These are phyloP conservation scores for Candolleomyces eurysporus DNA, from an alignment of 768 basidiomycete genomes.

Conservation along the genomic window DNA sequence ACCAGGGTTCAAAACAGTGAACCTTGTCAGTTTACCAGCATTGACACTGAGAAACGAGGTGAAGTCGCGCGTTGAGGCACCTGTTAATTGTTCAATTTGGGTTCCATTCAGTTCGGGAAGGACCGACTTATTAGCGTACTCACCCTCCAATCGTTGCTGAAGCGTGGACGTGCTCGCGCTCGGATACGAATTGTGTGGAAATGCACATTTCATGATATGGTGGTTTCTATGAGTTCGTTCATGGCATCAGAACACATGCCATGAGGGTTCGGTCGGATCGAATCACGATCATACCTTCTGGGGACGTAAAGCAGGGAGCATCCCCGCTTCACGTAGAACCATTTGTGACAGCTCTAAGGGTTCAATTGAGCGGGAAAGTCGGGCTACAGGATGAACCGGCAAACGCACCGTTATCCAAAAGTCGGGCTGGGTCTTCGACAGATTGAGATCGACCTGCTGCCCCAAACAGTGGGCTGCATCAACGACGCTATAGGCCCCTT, in stretches of 20 bases:
- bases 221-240: constrained; percentile 48
- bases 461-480: constrained; percentile 86
- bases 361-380: neutral
- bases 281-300: constrained; percentile 29
- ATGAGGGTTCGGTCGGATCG: neutral
- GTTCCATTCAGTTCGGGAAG: neutral
- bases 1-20: neutral
- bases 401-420: constrained; percentile 71
- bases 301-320: constrained; percentile 77
- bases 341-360: constrained; percentile 81
- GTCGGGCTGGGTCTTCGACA: constrained; percentile 59
- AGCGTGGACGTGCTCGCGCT: constrained; percentile 20
- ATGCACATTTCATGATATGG: constrained; percentile 53
- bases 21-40: constrained; percentile 36
- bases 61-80: neutral
- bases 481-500: constrained; percentile 63
- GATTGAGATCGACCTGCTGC: constrained; percentile 63
- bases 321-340: constrained; percentile 71
- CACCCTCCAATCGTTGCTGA: neutral
- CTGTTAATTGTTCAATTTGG: neutral
- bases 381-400: neutral
- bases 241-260: neutral
- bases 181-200: constrained; percentile 54
- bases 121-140: neutral
- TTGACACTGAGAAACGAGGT: constrained; percentile 46